A percentile compares a stretch with the other conserved stretches of the same genome.
Conservation (phyloP, 139 green algal genomes). For the Asterochloris erici region DNA sequence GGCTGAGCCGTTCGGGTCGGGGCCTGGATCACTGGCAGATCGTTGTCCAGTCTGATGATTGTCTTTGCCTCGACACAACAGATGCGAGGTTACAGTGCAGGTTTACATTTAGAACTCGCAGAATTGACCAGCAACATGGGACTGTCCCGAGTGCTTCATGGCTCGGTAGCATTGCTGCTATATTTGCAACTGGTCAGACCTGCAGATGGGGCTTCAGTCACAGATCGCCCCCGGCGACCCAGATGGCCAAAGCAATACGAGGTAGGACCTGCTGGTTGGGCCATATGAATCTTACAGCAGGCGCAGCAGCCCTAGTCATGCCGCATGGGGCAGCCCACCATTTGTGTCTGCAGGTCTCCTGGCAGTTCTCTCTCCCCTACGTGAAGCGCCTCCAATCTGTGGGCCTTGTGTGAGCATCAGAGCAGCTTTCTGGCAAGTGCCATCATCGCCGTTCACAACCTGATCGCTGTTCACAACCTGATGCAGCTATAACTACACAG, state of each 20-base stretch:
- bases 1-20: no score
- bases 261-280: background rate
- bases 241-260: conserved; percentile 10
- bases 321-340: background rate
- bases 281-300: no score
- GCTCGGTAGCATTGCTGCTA: background rate
- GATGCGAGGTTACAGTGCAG: no score
- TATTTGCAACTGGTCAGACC: background rate
- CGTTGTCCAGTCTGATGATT: no score
- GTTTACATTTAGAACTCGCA: no score
- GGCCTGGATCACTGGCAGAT: no score
- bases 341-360: conserved; percentile 3
- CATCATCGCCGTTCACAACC: background rate
- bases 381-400: conserved; percentile 12
- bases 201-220: background rate
- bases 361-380: conserved; percentile 19
- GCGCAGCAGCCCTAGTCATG: background rate
- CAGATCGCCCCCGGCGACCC: background rate
- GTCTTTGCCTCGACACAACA: no score
- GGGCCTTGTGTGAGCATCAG: conserved; percentile 5
- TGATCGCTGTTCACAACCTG: background rate
- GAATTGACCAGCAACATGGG: background rate
- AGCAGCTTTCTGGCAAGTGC: background rate
- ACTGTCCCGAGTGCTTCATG: background rate
- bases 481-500: conserved; percentile 24